phyloP scores from a whole-genome alignment of 1,284 basidiomycete genomes.

The Ceratobasidium sp. region DNA sequence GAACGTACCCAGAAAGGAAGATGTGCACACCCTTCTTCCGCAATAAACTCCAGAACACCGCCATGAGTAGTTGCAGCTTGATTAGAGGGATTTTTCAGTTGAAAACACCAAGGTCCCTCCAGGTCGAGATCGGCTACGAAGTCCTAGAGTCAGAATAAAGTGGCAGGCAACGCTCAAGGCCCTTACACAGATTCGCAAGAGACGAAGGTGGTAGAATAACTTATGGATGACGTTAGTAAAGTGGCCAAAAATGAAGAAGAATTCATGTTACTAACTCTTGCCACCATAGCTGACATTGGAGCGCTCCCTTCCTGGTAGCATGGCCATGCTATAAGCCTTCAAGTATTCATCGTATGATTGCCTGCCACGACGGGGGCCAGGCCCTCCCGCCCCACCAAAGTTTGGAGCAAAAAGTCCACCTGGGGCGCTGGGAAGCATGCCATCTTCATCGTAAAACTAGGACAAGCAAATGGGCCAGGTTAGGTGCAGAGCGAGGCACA shows the following conservation, averaged over 20 bases:
- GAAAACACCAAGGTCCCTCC: conserved; percentile 95
- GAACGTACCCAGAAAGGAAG: conserved; percentile 86
- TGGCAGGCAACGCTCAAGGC: too few relatives aligned
- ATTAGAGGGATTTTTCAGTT: conserved; percentile 90
- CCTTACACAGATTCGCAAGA: conserved; percentile 80
- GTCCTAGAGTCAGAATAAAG: conserved; percentile 10
- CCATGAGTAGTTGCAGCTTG: conserved; percentile 90
- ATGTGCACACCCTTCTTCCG: conserved; percentile 95
- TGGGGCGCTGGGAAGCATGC: conserved; percentile 29
- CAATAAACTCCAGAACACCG: conserved; percentile 99
- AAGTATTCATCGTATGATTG: conserved; percentile 81
- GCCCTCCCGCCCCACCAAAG: conserved; percentile 21
- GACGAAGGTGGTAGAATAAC: conserved; percentile 98
- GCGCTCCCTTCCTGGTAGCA: conserved; percentile 83
- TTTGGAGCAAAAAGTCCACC: conserved; percentile 33
- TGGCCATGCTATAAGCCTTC: conserved; percentile 86
- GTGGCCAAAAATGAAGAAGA: conserved; percentile 32
- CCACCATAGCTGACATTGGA: conserved; percentile 94
- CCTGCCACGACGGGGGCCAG: conserved; percentile 6
- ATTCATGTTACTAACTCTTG: conserved; percentile 78
- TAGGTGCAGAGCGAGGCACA: neutral
- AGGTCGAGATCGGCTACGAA: conserved; percentile 80
- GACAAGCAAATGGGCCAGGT: neutral
- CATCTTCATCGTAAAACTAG: conserved; percentile 30
- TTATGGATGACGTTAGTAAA: conserved; percentile 51